Percentiles rank a stretch among this genome's conserved stretches.
Evolutionary conservation across 1,139 yeast genomes (phyloP).

Genomic region (Yamadazyma spencermartinsiae): DNA sequence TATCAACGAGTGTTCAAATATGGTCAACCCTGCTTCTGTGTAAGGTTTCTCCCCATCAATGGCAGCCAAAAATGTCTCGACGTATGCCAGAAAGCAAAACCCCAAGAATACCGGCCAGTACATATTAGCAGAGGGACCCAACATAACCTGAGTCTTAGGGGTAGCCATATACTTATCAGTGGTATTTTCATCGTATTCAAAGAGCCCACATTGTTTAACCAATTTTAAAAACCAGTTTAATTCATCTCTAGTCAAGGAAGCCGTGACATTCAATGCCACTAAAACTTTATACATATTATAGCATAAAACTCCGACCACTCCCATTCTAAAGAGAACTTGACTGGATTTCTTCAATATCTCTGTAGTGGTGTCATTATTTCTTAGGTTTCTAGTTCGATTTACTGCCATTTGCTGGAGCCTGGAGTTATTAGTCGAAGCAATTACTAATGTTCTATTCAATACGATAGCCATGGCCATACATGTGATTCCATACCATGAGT

Average conservation of each 20-base stretch:
- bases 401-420: constrained; percentile 23
- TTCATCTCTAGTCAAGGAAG: constrained; percentile 17
- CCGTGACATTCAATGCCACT: constrained; percentile 33
- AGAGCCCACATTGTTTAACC: constrained; percentile 23
- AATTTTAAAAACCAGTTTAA: constrained; percentile 19
- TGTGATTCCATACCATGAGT: constrained; percentile 37
- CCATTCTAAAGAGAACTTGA: constrained; percentile 34
- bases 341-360: constrained; percentile 21
- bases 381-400: constrained; percentile 16
- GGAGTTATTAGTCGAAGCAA: constrained; percentile 58
- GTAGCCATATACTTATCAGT: constrained; percentile 38
- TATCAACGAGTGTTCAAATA: constrained; percentile 73
- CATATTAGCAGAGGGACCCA: constrained; percentile 56
- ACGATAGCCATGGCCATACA: constrained; percentile 66
- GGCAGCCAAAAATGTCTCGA: constrained; percentile 69
- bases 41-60: constrained; percentile 59
- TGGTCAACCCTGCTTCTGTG: constrained; percentile 67
- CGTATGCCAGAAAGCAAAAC: constrained; percentile 61
- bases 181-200: constrained; percentile 34
- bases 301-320: constrained; percentile 35
- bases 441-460: constrained; percentile 62
- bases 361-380: constrained; percentile 17
- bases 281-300: constrained; percentile 36
- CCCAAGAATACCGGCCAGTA: constrained; percentile 66
- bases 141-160: constrained; percentile 30